These are phyloP conservation scores for Asparagopsis taxiformis DNA, from an alignment of 31 red algal species.

Conservation along the genomic window DNA sequence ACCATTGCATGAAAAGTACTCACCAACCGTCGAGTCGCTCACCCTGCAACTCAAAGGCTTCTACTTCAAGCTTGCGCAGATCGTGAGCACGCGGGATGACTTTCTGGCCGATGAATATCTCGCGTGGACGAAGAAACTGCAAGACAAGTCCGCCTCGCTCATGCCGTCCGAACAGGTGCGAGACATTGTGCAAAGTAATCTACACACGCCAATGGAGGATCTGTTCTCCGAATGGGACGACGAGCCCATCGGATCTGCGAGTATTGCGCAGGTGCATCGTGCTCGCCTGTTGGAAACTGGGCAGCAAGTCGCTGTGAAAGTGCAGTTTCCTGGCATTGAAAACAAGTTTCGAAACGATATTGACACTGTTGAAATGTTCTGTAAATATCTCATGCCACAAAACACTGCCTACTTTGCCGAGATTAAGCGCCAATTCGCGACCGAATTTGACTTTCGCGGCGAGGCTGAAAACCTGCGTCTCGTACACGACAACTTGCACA, in stretches of 20 bases:
- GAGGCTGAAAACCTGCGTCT: conserved; percentile 67
- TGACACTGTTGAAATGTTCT: conserved; percentile 66
- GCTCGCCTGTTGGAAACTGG: conserved; percentile 62
- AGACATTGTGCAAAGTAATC: conserved; percentile 59
- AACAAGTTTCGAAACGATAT: conserved; percentile 74
- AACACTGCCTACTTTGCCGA: conserved; percentile 60
- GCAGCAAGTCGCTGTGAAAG: conserved; percentile 86
- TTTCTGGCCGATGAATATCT: conserved; percentile 67
- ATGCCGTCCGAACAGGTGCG: conserved; percentile 23
- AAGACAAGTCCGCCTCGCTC: conserved; percentile 49
- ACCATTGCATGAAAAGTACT: conserved; percentile 49
- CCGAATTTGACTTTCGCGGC: conserved; percentile 73
- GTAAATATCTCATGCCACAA: conserved; percentile 74
- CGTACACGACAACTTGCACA: conserved; percentile 52
- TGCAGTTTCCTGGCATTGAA: conserved; percentile 80
- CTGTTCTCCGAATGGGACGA: conserved; percentile 77
- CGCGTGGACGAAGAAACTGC: conserved; percentile 58
- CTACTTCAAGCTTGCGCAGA: conserved; percentile 82
- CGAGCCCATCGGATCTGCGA: conserved; percentile 80
- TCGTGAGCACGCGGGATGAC: conserved; percentile 65
- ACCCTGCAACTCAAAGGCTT: conserved; percentile 58
- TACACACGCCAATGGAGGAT: conserved; percentile 32
- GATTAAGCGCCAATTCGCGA: conserved; percentile 73
- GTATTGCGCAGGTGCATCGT: conserved; percentile 84
- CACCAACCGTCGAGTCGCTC: conserved; percentile 39